Conservation (phyloP, 495 filamentous ascomycete genomes). For the Astrothelium subdiscretum region DNA sequence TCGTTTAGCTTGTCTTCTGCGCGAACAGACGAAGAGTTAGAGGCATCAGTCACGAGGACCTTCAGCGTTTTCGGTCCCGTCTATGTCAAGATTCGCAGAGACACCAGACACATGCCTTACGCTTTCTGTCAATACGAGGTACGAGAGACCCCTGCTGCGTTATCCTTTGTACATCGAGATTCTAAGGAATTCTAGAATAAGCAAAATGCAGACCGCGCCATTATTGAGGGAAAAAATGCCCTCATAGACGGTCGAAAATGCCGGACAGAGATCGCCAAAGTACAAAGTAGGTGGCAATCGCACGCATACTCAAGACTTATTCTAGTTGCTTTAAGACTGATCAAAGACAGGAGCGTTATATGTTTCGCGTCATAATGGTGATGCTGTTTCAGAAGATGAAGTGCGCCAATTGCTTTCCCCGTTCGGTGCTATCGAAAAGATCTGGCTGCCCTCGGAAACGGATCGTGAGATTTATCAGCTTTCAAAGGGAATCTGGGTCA, state of each 20-base stretch:
- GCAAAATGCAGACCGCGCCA: conserved; percentile 38
- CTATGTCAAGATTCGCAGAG: conserved; percentile 53
- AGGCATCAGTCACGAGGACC: conserved; percentile 38
- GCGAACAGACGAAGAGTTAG: conserved; percentile 38
- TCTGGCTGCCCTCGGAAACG: conserved; percentile 22
- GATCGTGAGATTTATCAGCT: conserved; percentile 29
- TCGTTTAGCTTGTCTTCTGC: conserved; percentile 32
- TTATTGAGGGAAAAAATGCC: conserved; percentile 33
- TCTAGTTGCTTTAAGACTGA: background rate
- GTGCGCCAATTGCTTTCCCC: conserved; percentile 30
- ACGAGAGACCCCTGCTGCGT: conserved; percentile 17
- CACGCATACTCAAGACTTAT: background rate
- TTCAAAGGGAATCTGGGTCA: conserved; percentile 38
- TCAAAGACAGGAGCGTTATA: conserved; percentile 36
- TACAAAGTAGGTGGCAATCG: conserved; percentile 37
- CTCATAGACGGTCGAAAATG: conserved; percentile 45
- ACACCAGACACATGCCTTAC: conserved; percentile 45
- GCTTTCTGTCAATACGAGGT: conserved; percentile 54
- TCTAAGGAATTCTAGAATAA: conserved; percentile 20
- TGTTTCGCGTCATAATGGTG: conserved; percentile 34
- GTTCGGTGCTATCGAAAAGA: conserved; percentile 31
- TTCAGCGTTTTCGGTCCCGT: conserved; percentile 44
- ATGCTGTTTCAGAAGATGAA: conserved; percentile 30
- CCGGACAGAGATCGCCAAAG: conserved; percentile 44
- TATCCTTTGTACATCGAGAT: conserved; percentile 19